A percentile compares a stretch with the other conserved stretches of the same genome.
phyloP scores from a whole-genome alignment of 495 filamentous ascomycete genomes.

The Aspergillus biplanus region DNA sequence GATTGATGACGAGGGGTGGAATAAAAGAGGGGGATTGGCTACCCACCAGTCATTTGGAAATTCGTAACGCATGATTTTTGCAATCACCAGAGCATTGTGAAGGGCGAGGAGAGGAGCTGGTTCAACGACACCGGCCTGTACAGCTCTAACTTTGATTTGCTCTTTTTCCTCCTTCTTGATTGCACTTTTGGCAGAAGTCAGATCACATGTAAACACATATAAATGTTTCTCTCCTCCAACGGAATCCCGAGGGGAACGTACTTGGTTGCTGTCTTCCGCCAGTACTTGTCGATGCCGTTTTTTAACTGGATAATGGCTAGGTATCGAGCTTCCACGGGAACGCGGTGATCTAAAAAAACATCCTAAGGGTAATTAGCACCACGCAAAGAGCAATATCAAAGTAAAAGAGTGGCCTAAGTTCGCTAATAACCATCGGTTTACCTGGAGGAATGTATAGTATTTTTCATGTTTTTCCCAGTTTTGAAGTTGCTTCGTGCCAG shows the following conservation, averaged over 20 bases:
- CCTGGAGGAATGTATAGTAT: slow-evolving; percentile 83
- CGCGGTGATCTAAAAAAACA: slow-evolving; percentile 74
- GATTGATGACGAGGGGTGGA: neutral
- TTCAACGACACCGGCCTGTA: slow-evolving; percentile 75
- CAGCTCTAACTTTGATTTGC: slow-evolving; percentile 69
- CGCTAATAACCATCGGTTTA: slow-evolving; percentile 21
- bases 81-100: slow-evolving; percentile 83
- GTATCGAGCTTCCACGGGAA: slow-evolving; percentile 77
- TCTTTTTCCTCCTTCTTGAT: slow-evolving; percentile 76
- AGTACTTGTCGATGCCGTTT: slow-evolving; percentile 93
- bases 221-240: neutral
- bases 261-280: slow-evolving; percentile 75
- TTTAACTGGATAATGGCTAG: slow-evolving; percentile 93
- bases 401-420: neutral
- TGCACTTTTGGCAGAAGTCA: slow-evolving; percentile 51
- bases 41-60: slow-evolving; percentile 80
- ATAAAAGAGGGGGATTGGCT: neutral
- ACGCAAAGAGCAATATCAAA: slow-evolving; percentile 2
- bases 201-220: neutral
- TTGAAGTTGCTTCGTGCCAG: slow-evolving; percentile 80
- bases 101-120: slow-evolving; percentile 71
- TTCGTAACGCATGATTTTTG: slow-evolving; percentile 86
- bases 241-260: slow-evolving; percentile 30
- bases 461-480: slow-evolving; percentile 78
- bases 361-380: slow-evolving; percentile 49